Conservation (phyloP, 2,329 filamentous ascomycete genomes). For the Cladophialophora carrionii region DNA sequence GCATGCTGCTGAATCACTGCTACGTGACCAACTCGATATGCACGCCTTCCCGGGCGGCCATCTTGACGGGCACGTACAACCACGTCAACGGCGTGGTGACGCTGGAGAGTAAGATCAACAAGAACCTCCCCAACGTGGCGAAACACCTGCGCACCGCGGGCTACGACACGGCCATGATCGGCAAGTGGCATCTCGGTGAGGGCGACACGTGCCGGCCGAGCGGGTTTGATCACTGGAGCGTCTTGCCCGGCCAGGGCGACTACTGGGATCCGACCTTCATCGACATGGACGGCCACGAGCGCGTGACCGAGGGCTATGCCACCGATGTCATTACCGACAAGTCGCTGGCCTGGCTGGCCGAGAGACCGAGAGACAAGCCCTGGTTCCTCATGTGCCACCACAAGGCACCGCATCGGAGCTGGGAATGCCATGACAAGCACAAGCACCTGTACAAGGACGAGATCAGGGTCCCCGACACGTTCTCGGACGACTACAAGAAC, state of each 20-base stretch:
- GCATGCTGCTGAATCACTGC: slow-evolving; percentile 58
- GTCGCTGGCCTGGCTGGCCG: slow-evolving; percentile 39
- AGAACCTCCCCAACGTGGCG: slow-evolving; percentile 56
- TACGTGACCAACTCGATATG: slow-evolving; percentile 61
- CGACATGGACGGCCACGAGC: slow-evolving; percentile 43
- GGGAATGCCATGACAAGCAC: slow-evolving; percentile 57
- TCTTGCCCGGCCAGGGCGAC: slow-evolving; percentile 57
- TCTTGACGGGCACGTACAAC: slow-evolving; percentile 57
- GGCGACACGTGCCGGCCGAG: slow-evolving; percentile 52
- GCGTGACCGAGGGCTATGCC: slow-evolving; percentile 50
- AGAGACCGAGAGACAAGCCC: slow-evolving; percentile 54
- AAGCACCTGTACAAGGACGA: slow-evolving; percentile 54
- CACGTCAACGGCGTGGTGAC: slow-evolving; percentile 59
- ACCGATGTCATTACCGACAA: slow-evolving; percentile 45
- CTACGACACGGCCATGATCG: slow-evolving; percentile 58
- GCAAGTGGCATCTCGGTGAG: slow-evolving; percentile 60
- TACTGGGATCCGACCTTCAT: slow-evolving; percentile 59
- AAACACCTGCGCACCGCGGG: slow-evolving; percentile 54
- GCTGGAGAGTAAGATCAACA: slow-evolving; percentile 56
- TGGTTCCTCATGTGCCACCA: slow-evolving; percentile 61
- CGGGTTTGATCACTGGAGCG: slow-evolving; percentile 58
- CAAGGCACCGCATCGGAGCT: slow-evolving; percentile 59
- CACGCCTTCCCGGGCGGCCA: slow-evolving; percentile 56
- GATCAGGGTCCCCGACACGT: slow-evolving; percentile 56
- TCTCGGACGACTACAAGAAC: slow-evolving; percentile 60